Conservation (phyloP, 2,329 filamentous ascomycete genomes). For the Hysterium pulicare region DNA sequence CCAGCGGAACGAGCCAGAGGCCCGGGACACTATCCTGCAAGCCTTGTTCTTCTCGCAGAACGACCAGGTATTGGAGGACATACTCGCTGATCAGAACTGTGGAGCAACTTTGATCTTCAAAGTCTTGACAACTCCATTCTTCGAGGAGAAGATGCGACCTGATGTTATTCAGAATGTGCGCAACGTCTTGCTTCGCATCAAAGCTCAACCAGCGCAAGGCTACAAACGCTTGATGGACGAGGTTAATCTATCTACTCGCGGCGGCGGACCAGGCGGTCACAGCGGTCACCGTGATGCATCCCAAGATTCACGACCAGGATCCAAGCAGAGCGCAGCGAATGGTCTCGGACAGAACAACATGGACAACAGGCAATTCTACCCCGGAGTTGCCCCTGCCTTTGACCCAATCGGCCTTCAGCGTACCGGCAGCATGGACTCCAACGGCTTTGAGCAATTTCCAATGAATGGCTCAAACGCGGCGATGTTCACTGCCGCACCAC, state of each 20-base stretch:
- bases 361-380: slow-evolving; percentile 33
- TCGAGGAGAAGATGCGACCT: slow-evolving; percentile 83
- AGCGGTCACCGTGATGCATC: slow-evolving; percentile 32
- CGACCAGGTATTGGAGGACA: slow-evolving; percentile 82
- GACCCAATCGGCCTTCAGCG: slow-evolving; percentile 45
- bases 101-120: slow-evolving; percentile 98
- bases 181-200: slow-evolving; percentile 81
- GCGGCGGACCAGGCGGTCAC: slow-evolving; percentile 34
- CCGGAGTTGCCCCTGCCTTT: slow-evolving; percentile 34
- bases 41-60: slow-evolving; percentile 89
- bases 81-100: slow-evolving; percentile 85
- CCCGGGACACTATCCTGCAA: slow-evolving; percentile 82
- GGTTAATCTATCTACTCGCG: slow-evolving; percentile 72
- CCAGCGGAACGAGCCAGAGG: slow-evolving; percentile 90
- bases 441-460: slow-evolving; percentile 45
- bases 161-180: slow-evolving; percentile 92
- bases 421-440: slow-evolving; percentile 49
- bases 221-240: slow-evolving; percentile 99
- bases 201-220: slow-evolving; percentile 89
- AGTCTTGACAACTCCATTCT: slow-evolving; percentile 94
- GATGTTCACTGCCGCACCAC: slow-evolving; percentile 31
- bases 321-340: slow-evolving; percentile 31
- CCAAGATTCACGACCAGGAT: slow-evolving; percentile 31
- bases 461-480: slow-evolving; percentile 32
- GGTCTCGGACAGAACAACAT: slow-evolving; percentile 22